Evolutionary conservation across 2,329 filamentous ascomycete species (phyloP).

Genomic region (Penicillium palitans): DNA sequence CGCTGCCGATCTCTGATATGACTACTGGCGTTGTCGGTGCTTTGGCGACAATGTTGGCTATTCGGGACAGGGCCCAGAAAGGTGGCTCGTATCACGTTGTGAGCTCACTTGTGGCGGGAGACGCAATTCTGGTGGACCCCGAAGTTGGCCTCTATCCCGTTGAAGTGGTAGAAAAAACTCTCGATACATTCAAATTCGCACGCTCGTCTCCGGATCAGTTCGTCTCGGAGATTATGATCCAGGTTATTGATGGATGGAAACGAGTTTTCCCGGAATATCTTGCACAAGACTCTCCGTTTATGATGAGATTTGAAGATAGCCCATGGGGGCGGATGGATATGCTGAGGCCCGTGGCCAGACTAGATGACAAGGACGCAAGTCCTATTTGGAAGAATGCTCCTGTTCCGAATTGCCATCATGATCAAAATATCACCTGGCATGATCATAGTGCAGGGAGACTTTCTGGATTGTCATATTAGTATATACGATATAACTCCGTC

Average conservation of each 20-base stretch:
- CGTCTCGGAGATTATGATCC: conserved; percentile 17
- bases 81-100: conserved; percentile 25
- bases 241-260: conserved; percentile 18
- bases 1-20: conserved; percentile 28
- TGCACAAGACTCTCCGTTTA: conserved; percentile 18
- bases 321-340: conserved; percentile 17
- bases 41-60: conserved; percentile 15
- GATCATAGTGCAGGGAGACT: background rate
- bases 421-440: conserved; percentile 12
- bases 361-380: conserved; percentile 16
- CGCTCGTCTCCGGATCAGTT: conserved; percentile 19
- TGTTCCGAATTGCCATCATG: conserved; percentile 19
- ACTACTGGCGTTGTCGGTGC: conserved; percentile 23
- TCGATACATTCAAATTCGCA: conserved; percentile 12
- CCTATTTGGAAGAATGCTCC: conserved; percentile 16
- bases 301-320: conserved; percentile 16
- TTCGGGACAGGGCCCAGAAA: conserved; percentile 17
- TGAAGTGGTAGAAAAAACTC: conserved; percentile 7
- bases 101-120: conserved; percentile 33
- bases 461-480: background rate
- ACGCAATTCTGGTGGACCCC: conserved; percentile 31
- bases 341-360: conserved; percentile 14
- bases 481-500: background rate
- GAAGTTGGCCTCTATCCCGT: conserved; percentile 36
- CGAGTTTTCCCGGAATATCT: conserved; percentile 17